Conservation (phyloP, 805 yeast genomes). For the Candida adriatica region DNA sequence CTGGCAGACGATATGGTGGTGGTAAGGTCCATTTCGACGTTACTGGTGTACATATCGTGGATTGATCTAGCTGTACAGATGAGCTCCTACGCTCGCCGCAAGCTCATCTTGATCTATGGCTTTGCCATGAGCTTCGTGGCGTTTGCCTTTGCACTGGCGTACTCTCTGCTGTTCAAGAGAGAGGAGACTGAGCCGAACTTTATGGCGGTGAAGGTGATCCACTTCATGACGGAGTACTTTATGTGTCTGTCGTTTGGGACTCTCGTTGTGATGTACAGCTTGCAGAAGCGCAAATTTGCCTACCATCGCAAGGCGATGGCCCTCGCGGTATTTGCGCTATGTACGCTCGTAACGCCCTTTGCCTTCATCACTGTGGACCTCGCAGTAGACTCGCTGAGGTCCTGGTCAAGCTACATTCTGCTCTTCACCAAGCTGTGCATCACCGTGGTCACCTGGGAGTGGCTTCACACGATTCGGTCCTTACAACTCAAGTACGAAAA, state of each 20-base stretch:
- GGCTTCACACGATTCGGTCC: slow-evolving; percentile 49
- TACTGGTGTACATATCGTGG: slow-evolving; percentile 48
- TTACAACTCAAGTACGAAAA: slow-evolving; percentile 44
- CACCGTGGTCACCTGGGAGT: slow-evolving; percentile 56
- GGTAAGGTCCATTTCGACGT: slow-evolving; percentile 33
- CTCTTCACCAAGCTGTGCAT: slow-evolving; percentile 43
- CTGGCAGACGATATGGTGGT: slow-evolving; percentile 31
- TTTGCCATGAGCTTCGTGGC: slow-evolving; percentile 25
- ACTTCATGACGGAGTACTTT: slow-evolving; percentile 26
- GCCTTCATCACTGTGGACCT: slow-evolving; percentile 31
- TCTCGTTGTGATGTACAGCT: slow-evolving; percentile 31
- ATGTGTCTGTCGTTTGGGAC: slow-evolving; percentile 26
- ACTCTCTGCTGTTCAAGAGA: slow-evolving; percentile 3
- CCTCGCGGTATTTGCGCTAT: slow-evolving; percentile 38
- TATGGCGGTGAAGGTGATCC: slow-evolving; percentile 22
- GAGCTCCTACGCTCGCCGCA: slow-evolving; percentile 26
- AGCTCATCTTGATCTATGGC: slow-evolving; percentile 27
- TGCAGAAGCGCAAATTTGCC: slow-evolving; percentile 35
- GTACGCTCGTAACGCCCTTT: slow-evolving; percentile 32
- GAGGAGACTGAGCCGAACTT: neutral
- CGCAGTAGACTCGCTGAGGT: slow-evolving; percentile 33
- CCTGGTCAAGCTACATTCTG: slow-evolving; percentile 42
- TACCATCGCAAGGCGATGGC: slow-evolving; percentile 41
- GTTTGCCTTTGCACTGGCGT: slow-evolving; percentile 21
- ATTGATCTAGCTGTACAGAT: slow-evolving; percentile 41